Percentiles rank a stretch among this genome's conserved stretches.
Evolutionary conservation across 2,329 filamentous ascomycete species (phyloP).

Genomic region (Phialemoniopsis sp.): DNA sequence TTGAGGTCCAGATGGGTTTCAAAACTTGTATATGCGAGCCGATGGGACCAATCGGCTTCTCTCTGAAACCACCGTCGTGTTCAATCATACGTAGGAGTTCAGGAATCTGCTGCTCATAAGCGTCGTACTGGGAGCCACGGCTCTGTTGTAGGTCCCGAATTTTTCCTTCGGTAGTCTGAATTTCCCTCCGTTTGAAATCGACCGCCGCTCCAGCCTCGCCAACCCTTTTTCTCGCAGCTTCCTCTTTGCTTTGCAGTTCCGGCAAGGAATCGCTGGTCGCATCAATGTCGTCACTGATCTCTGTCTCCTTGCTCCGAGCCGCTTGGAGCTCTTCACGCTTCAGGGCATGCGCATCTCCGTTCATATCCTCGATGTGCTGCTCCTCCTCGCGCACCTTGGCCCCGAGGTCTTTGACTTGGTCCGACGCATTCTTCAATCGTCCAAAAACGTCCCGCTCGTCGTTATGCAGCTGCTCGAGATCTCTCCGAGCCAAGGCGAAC

Average conservation of each 20-base stretch:
- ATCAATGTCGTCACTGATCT: constrained; percentile 33
- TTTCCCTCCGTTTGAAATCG: constrained; percentile 47
- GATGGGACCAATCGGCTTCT: constrained; percentile 78
- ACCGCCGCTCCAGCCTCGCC: constrained; percentile 15
- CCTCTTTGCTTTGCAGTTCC: constrained; percentile 23
- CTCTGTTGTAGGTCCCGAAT: constrained; percentile 51
- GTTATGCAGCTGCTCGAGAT: constrained; percentile 51
- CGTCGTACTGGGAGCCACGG: constrained; percentile 55
- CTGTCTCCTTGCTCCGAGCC: constrained; percentile 52
- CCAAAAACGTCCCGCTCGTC: constrained; percentile 64
- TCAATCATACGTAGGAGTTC: constrained; percentile 65
- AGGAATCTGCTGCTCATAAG: constrained; percentile 60
- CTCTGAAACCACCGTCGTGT: constrained; percentile 62
- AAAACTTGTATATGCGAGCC: constrained; percentile 72
- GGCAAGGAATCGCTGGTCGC: constrained; percentile 22
- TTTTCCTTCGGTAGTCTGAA: constrained; percentile 44
- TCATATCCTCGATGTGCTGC: constrained; percentile 59
- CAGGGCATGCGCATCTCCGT: constrained; percentile 64
- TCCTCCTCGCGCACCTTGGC: constrained; percentile 51
- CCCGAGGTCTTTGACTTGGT: constrained; percentile 39
- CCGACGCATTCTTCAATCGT: constrained; percentile 49
- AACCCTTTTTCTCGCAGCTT: constrained; percentile 25
- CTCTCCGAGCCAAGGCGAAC: constrained; percentile 40
- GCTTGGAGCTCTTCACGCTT: constrained; percentile 58
- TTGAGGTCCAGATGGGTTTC: constrained; percentile 76